phyloP scores from a whole-genome alignment of 257 asterid species.

The Nicotiana tomentosiformis region DNA sequence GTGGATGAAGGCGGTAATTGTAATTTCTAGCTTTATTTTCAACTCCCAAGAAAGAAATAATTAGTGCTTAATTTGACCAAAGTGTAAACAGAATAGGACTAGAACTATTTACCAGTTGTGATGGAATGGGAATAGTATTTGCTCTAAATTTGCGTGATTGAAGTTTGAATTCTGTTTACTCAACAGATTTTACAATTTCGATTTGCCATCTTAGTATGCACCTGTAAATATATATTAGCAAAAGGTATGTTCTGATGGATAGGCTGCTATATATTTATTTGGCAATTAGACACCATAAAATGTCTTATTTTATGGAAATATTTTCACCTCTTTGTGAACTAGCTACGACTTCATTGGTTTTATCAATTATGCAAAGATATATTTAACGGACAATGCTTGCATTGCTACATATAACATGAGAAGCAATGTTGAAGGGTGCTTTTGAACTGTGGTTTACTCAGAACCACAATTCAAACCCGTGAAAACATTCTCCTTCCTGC shows the following conservation, averaged over 20 bases:
- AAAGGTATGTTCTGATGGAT: neutral
- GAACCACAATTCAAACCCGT: too few relatives aligned
- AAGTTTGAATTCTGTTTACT: neutral
- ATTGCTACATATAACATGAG: too few relatives aligned
- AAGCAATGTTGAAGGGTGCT: too few relatives aligned
- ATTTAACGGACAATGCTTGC: too few relatives aligned
- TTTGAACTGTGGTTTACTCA: too few relatives aligned
- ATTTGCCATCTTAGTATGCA: neutral
- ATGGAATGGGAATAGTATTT: neutral
- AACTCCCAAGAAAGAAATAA: neutral
- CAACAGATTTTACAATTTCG: neutral
- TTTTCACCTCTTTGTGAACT: too few relatives aligned
- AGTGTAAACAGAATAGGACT: neutral
- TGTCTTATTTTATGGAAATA: too few relatives aligned
- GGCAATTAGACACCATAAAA: too few relatives aligned
- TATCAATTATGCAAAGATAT: too few relatives aligned
- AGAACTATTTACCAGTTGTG: neutral
- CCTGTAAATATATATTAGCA: neutral
- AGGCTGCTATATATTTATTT: neutral
- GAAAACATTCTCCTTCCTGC: too few relatives aligned
- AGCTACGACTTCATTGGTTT: too few relatives aligned
- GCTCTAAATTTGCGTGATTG: neutral
- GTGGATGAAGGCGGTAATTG: slow-evolving; percentile 16
- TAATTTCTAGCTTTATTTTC: slow-evolving; percentile 20
- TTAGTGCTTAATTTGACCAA: neutral